Conservation (phyloP, 2,329 filamentous ascomycete genomes). For the Graphilbum sp. region DNA sequence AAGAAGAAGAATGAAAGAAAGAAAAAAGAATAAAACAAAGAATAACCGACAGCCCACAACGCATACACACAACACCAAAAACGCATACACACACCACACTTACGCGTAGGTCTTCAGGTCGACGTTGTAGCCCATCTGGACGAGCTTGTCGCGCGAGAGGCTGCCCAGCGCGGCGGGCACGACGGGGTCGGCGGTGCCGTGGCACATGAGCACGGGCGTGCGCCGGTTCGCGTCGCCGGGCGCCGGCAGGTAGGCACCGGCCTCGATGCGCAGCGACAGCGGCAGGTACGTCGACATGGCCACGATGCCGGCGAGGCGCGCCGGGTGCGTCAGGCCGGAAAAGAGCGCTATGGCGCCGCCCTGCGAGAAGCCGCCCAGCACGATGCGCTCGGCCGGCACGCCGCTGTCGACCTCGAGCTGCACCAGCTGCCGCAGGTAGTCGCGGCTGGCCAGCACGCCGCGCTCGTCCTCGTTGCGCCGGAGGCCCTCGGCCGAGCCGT, state of each 20-base stretch:
- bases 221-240: slow-evolving; percentile 38
- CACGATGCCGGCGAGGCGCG: slow-evolving; percentile 76
- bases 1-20: not conserved
- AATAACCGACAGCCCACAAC: no score
- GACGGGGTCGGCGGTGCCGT: slow-evolving; percentile 63
- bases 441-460: slow-evolving; percentile 57
- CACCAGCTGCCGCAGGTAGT: slow-evolving; percentile 66
- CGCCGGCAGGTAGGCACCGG: slow-evolving; percentile 20
- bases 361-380: slow-evolving; percentile 74
- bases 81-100: slow-evolving; percentile 14
- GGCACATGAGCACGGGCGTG: slow-evolving; percentile 77
- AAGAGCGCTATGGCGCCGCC: slow-evolving; percentile 74
- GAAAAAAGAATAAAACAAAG: no score
- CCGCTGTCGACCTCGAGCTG: slow-evolving; percentile 65
- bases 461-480: slow-evolving; percentile 34
- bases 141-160: slow-evolving; percentile 49
- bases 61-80: not conserved
- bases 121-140: slow-evolving; percentile 54
- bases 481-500: slow-evolving; percentile 13
- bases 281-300: slow-evolving; percentile 71
- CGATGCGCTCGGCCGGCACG: slow-evolving; percentile 67
- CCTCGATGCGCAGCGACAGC: slow-evolving; percentile 32
- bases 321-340: slow-evolving; percentile 53
- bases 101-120: slow-evolving; percentile 62
- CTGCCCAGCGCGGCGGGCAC: slow-evolving; percentile 55